A percentile compares a stretch with the other conserved stretches of the same genome.
Conservation (phyloP, 1,284 basidiomycete species). For the Omphalotus olearius region DNA sequence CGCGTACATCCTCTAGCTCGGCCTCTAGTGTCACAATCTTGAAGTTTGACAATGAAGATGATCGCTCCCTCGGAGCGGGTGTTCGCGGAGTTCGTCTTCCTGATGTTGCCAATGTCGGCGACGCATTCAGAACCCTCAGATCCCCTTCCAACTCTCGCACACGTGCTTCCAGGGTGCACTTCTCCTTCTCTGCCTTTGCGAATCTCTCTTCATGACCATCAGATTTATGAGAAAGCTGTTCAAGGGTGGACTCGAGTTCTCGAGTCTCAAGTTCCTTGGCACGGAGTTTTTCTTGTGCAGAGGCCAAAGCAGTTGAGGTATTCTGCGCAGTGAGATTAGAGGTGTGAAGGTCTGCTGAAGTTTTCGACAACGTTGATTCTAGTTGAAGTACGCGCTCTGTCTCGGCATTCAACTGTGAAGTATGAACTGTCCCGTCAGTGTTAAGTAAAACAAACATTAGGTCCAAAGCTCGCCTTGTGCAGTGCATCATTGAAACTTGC, state of each 20-base stretch:
- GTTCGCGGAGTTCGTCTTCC: constrained; percentile 19
- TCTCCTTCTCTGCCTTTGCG: constrained; percentile 51
- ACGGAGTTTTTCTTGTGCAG: constrained; percentile 47
- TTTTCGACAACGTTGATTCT: constrained; percentile 44
- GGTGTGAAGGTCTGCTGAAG: constrained; percentile 49
- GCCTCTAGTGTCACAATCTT: constrained; percentile 47
- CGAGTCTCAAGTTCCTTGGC: constrained; percentile 42
- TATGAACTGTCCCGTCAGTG: constrained; percentile 12
- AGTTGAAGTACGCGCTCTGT: constrained; percentile 51
- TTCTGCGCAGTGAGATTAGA: constrained; percentile 56
- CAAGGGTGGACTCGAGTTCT: constrained; percentile 56
- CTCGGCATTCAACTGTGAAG: constrained; percentile 51
- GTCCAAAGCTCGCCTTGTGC: constrained; percentile 46
- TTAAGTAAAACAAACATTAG: constrained; percentile 3
- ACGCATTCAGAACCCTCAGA: constrained; percentile 29
- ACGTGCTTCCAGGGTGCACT: constrained; percentile 46
- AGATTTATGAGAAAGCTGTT: constrained; percentile 51
- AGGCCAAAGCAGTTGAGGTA: constrained; percentile 40
- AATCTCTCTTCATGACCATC: constrained; percentile 39
- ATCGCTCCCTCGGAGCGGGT: constrained; percentile 30
- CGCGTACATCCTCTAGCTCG: constrained; percentile 45
- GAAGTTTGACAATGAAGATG: constrained; percentile 48
- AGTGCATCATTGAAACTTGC: constrained; percentile 50
- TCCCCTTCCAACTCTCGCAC: constrained; percentile 50
- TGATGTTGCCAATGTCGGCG: no score